Evolutionary conservation across 768 basidiomycete genomes (phyloP).

Genomic region (Russula emetica): DNA sequence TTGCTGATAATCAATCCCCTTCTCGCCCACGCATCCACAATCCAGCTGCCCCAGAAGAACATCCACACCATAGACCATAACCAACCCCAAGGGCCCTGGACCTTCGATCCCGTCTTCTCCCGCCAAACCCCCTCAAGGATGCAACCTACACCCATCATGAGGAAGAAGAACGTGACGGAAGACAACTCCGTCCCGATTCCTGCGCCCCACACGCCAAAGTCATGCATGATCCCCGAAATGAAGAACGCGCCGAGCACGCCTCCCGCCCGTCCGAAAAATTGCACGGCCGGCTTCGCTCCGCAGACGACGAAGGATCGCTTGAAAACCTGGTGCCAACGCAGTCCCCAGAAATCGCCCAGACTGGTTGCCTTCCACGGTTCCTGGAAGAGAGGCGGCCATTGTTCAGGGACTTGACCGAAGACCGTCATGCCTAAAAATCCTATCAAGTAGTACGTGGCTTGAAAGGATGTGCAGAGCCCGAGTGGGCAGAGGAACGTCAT

Average conservation of each 20-base stretch:
- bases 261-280: constrained; percentile 15
- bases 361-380: constrained; percentile 55
- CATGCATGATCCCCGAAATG: constrained; percentile 27
- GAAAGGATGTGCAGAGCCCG: constrained; percentile 22
- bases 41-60: constrained; percentile 21
- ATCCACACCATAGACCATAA: constrained; percentile 23
- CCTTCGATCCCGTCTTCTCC: constrained; percentile 18
- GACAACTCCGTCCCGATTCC: constrained; percentile 15
- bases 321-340: constrained; percentile 67
- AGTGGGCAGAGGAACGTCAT: constrained; percentile 28
- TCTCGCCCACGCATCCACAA: constrained; percentile 25
- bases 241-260: constrained; percentile 26
- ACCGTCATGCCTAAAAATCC: constrained; percentile 20
- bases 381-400: constrained; percentile 64
- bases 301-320: constrained; percentile 51
- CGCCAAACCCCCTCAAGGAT: constrained; percentile 20
- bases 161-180: constrained; percentile 24
- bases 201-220: constrained; percentile 23
- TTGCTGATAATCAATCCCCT: constrained; percentile 24
- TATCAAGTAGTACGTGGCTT: constrained; percentile 19
- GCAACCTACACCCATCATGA: constrained; percentile 25
- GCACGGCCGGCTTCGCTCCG: constrained; percentile 42
- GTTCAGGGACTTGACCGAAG: constrained; percentile 31
- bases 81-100: constrained; percentile 23
- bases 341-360: constrained; percentile 58